phyloP scores from a whole-genome alignment of 805 yeast genomes.

The Metschnikowia bowlesiae region DNA sequence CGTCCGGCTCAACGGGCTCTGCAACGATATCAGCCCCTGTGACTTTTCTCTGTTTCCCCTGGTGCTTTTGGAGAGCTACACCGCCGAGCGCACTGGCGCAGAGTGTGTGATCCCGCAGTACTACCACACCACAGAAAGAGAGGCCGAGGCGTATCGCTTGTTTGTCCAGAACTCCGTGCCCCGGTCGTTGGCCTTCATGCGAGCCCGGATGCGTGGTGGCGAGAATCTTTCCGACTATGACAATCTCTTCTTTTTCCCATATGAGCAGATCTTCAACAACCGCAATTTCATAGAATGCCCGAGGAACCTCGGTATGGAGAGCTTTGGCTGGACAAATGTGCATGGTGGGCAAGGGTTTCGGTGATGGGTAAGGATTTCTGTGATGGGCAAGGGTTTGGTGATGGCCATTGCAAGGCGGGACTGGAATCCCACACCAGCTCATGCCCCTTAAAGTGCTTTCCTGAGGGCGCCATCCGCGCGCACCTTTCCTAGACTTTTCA shows the following conservation, averaged over 20 bases:
- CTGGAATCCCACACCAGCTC: no score
- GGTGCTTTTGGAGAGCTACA: constrained; percentile 7
- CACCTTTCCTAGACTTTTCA: no score
- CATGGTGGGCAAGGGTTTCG: not conserved
- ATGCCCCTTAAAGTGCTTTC: no score
- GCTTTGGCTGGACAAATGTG: no score
- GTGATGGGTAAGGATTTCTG: not conserved
- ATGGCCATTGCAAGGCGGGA: no score
- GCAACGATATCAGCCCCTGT: constrained; percentile 10
- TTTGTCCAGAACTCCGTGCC: not conserved
- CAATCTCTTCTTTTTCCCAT: not conserved
- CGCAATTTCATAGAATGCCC: constrained; percentile 1
- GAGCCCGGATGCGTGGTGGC: not conserved
- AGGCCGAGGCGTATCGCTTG: constrained; percentile 3
- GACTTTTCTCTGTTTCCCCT: constrained; percentile 10
- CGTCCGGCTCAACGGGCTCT: constrained; percentile 3
- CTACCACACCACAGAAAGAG: constrained; percentile 8
- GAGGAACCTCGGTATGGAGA: not conserved
- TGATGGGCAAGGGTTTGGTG: not conserved
- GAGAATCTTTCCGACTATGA: not conserved
- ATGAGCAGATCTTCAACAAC: not conserved
- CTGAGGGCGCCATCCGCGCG: no score
- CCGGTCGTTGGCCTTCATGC: not conserved
- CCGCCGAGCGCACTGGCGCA: constrained; percentile 4
- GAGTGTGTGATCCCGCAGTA: constrained; percentile 11